These are phyloP conservation scores for Discostella pseudostelligera DNA, from an alignment of 108 stramenopile species.

Conservation along the genomic window DNA sequence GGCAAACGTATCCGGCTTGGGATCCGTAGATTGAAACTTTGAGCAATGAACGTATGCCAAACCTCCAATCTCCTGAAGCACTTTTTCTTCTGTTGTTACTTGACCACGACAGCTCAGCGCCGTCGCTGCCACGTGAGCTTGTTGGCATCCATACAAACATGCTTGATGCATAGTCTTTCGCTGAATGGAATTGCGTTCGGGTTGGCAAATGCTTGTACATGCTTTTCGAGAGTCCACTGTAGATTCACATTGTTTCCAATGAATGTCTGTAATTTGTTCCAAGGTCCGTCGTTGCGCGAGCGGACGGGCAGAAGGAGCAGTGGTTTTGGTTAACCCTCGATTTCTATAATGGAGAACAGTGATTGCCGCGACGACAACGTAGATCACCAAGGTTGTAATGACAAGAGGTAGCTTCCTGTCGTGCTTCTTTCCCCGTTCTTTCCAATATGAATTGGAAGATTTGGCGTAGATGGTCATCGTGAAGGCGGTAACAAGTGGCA, in stretches of 20 bases:
- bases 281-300: conserved; percentile 17
- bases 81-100: conserved; percentile 27
- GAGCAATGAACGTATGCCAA: conserved; percentile 39
- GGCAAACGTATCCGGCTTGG: conserved; percentile 44
- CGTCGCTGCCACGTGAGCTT: conserved; percentile 39
- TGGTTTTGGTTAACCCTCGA: too few species aligned
- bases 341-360: neutral
- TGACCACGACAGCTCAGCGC: conserved; percentile 34
- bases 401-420: conserved; percentile 4
- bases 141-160: conserved; percentile 42
- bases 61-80: conserved; percentile 32
- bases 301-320: neutral
- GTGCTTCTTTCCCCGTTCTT: conserved; percentile 35
- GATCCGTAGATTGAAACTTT: conserved; percentile 37
- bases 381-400: neutral
- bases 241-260: conserved; percentile 42
- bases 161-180: conserved; percentile 47
- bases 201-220: conserved; percentile 34
- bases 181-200: conserved; percentile 45
- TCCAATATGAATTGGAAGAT: conserved; percentile 33
- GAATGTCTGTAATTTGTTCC: conserved; percentile 18
- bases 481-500: neutral
- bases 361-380: conserved; percentile 10
- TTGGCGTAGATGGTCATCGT: conserved; percentile 36
- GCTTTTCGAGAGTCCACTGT: conserved; percentile 36